Conservation (phyloP, 2,329 filamentous ascomycete species). For the Venturiaceae sp. region DNA sequence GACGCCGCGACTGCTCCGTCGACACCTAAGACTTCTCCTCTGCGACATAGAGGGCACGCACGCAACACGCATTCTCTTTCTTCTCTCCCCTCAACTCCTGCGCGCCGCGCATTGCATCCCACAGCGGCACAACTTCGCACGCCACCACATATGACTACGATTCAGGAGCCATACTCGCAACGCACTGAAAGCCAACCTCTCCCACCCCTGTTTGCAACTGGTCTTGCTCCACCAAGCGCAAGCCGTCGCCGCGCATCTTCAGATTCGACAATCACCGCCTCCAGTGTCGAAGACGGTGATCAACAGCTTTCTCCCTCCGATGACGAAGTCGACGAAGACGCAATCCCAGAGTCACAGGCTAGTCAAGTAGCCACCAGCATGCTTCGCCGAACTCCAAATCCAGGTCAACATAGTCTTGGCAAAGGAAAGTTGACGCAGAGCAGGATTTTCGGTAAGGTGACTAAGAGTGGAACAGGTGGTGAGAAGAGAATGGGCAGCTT, state of each 20-base stretch:
- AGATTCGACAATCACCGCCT: constrained; percentile 43
- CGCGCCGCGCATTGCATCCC: constrained; percentile 43
- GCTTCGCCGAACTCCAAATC: constrained; percentile 47
- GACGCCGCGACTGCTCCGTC: constrained; percentile 66
- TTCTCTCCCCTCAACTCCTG: constrained; percentile 70
- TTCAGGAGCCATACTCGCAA: constrained; percentile 2
- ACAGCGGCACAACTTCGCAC: constrained; percentile 33
- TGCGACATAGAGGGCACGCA: constrained; percentile 51
- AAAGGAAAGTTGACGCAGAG: constrained; percentile 3
- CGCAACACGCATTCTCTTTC: constrained; percentile 76
- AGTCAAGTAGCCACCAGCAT: constrained; percentile 69
- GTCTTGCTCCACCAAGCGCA: constrained; percentile 17
- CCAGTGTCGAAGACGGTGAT: constrained; percentile 32
- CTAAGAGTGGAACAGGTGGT: not conserved
- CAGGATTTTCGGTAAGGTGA: constrained; percentile 4
- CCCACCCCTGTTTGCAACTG: constrained; percentile 9
- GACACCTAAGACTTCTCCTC: constrained; percentile 48
- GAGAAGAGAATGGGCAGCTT: constrained; percentile 16
- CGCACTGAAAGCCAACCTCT: not conserved
- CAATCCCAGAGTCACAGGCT: constrained; percentile 64
- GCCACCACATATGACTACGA: constrained; percentile 31
- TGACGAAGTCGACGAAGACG: constrained; percentile 52
- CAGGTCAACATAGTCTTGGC: not conserved
- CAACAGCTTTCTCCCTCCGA: constrained; percentile 44
- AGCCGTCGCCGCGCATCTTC: constrained; percentile 54